Base-by-base conservation (phyloP, 78 protist genomes). In the Guillardia theta region DNA sequence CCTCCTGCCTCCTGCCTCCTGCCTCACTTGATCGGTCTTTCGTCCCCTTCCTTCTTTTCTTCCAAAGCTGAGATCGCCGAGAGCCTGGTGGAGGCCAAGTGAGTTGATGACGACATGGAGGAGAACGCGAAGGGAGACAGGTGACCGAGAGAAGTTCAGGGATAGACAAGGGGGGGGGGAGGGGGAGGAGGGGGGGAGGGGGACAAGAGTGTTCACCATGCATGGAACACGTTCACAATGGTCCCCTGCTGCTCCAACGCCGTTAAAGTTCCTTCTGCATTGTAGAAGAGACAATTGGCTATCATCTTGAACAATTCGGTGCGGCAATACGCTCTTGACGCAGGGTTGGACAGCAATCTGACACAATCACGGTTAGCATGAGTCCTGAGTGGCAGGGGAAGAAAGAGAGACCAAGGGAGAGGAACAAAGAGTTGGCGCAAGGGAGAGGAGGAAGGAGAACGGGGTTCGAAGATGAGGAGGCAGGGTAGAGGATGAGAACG, bases 221-320 rank as follows among this genome's bases (percentile, higher is more conserved):
- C 6, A 24, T 70, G 83, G 41, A 70, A 70, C 21, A 70, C 12
- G 5, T 70, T 24, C 5, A 36, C 12, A 15, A 43, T 70, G 41
- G 83, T 43, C 0, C 83, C 83, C 10, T 15, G 36, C 45, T 70
- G 83, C 41, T 70, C 83, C 78, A 64, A 24, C 22, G 78, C 12
- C 22, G 6, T 10, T 33, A 12, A 15, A 24, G 78, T 21, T 15
- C 78, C 78, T 33, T 64, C 39, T 33, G 83, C 46, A 43, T 70
- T 70, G 83, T 70, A 70, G 83, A 36, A 70, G 83, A 70, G 83
- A 43, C 83, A 70, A 43, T 33, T 70, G 33, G 83, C 83, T 2
- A 33, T 43, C 5, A 12, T 22, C 83, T 70, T 70, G 12, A 70
- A 12, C 10, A 70, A 33, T 43, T 70, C 83, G 1, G 83, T 0